These are phyloP conservation scores for Drechslera avenae DNA, from an alignment of 2,329 filamentous ascomycete species.

Conservation along the genomic window DNA sequence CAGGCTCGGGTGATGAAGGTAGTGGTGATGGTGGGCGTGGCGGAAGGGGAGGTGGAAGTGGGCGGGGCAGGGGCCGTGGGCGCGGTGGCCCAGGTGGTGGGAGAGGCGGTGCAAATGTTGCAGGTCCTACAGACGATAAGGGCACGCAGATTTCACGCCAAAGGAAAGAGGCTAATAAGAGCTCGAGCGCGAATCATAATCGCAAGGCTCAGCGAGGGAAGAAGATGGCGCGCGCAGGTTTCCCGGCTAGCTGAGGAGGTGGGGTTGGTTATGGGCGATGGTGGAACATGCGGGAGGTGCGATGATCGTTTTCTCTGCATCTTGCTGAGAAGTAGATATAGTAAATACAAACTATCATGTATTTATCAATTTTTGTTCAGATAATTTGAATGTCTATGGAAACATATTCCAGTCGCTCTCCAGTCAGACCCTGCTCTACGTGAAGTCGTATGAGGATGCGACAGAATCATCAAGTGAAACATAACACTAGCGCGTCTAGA, in stretches of 20 bases:
- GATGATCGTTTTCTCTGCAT: no score
- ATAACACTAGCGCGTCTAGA: no score
- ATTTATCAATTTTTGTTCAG: no score
- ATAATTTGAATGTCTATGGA: no score
- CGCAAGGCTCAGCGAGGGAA: constrained; percentile 71
- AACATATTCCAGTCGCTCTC: no score
- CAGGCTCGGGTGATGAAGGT: constrained; percentile 61
- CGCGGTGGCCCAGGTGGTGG: constrained; percentile 39
- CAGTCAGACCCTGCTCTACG: no score
- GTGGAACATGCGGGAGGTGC: no score
- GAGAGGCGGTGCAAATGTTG: constrained; percentile 59
- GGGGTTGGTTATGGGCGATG: no score
- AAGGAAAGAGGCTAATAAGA: constrained; percentile 82
- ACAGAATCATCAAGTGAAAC: no score
- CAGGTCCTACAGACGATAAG: constrained; percentile 69
- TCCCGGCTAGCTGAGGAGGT: constrained; percentile 40
- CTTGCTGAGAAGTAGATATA: no score
- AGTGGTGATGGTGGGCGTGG: constrained; percentile 52
- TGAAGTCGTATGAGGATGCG: no score
- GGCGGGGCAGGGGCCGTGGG: constrained; percentile 44
- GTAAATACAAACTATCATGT: no score
- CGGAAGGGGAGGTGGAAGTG: constrained; percentile 49
- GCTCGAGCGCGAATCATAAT: constrained; percentile 83
- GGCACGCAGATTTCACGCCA: constrained; percentile 73
- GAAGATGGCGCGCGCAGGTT: constrained; percentile 65